A percentile compares a stretch with the other conserved stretches of the same genome.
These are phyloP conservation scores for Apophysomyces ossiformis DNA, from an alignment of 371 early-diverging fungal genomes.

Conservation along the genomic window DNA sequence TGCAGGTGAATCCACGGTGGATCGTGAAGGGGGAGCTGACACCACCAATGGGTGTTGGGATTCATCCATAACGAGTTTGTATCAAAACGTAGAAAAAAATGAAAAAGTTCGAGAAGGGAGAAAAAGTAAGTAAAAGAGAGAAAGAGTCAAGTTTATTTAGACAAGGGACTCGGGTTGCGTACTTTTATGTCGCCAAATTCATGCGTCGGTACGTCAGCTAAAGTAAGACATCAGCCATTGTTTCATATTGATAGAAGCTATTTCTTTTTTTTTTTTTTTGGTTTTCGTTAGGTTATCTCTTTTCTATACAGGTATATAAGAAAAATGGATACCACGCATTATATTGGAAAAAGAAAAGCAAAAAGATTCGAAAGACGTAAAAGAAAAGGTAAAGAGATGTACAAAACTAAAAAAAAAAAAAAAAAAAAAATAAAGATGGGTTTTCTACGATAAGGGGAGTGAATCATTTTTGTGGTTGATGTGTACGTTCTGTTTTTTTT, in stretches of 20 bases:
- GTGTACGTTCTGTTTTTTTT: no score
- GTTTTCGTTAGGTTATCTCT: not conserved
- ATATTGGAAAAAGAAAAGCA: not conserved
- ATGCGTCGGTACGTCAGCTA: constrained; percentile 11
- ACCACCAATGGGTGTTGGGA: constrained; percentile 32
- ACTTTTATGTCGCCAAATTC: not conserved
- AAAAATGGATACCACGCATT: no score
- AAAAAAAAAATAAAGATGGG: no score
- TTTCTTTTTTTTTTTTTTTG: not conserved
- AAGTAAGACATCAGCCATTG: constrained; percentile 3
- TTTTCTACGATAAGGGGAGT: no score
- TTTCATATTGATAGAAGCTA: not conserved
- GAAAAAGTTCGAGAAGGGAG: no score
- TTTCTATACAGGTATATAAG: no score
- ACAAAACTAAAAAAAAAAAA: no score
- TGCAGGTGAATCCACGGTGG: constrained; percentile 28
- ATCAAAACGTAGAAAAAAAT: no score
- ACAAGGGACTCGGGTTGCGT: no score
- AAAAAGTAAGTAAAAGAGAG: not conserved
- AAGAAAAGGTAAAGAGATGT: no score
- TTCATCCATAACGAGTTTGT: constrained; percentile 22
- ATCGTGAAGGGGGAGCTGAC: constrained; percentile 18
- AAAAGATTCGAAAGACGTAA: not conserved
- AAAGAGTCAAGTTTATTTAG: constrained; percentile 6
- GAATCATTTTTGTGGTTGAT: no score